Percentiles rank a stretch among this genome's conserved stretches.
These are phyloP conservation scores for Peronospora farinosa DNA, from an alignment of 352 stramenopile genomes.

Conservation along the genomic window DNA sequence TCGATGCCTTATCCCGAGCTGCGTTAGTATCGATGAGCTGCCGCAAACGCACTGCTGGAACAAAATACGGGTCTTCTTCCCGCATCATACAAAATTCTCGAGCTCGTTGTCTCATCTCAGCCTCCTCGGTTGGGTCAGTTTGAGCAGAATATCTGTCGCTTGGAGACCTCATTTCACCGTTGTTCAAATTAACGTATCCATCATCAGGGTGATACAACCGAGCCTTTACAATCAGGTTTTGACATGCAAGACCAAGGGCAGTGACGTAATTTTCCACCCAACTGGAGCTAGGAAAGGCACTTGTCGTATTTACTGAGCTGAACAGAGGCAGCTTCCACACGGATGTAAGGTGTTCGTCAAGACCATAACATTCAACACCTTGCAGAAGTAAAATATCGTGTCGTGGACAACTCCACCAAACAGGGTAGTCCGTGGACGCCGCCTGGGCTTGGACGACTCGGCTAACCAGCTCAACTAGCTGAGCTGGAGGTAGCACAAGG, in stretches of 20 bases:
- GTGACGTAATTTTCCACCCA: conserved; percentile 81
- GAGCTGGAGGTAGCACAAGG: conserved; percentile 48
- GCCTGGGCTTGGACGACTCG: conserved; percentile 38
- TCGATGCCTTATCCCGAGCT: conserved; percentile 7
- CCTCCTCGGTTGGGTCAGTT: conserved; percentile 7
- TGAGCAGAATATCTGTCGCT: conserved; percentile 1
- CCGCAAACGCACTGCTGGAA: conserved; percentile 30
- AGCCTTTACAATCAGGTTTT: conserved; percentile 30
- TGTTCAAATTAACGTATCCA: conserved; percentile 14
- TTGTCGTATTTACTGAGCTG: conserved; percentile 30
- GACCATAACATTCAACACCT: conserved; percentile 74
- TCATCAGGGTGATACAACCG: conserved; percentile 9
- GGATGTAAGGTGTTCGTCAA: conserved; percentile 58
- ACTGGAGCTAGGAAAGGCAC: conserved; percentile 43
- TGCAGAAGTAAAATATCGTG: conserved; percentile 80
- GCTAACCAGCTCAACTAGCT: conserved; percentile 57
- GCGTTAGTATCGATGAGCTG: conserved; percentile 39
- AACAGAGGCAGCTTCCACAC: conserved; percentile 74
- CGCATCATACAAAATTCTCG: conserved; percentile 61
- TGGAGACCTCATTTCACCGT: conserved; percentile 3
- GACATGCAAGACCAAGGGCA: conserved; percentile 31
- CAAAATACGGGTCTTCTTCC: conserved; percentile 51
- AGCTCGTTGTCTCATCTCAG: conserved; percentile 42
- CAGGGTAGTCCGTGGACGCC: conserved; percentile 37
- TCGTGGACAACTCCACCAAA: conserved; percentile 69